These are phyloP conservation scores for Suillus alpinus DNA, from an alignment of 768 basidiomycete species.

Conservation along the genomic window DNA sequence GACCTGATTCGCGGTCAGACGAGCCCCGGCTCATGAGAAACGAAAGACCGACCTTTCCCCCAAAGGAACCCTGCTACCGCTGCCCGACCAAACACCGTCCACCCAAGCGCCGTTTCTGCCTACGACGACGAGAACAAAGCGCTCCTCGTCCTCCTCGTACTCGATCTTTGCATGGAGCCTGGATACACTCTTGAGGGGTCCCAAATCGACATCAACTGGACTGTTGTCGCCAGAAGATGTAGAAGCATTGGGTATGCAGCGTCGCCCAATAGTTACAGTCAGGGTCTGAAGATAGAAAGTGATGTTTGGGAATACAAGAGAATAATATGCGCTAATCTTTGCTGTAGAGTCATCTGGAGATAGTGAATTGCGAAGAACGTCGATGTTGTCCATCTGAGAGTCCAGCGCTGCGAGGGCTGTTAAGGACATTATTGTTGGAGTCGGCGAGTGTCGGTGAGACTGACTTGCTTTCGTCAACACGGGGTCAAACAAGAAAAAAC, in stretches of 20 bases:
- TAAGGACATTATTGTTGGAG: constrained; percentile 21
- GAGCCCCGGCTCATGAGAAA: background rate
- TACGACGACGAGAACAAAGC: constrained; percentile 85
- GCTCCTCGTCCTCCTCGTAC: constrained; percentile 86
- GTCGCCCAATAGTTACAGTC: constrained; percentile 88
- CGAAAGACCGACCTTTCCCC: constrained; percentile 64
- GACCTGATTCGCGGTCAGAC: constrained; percentile 51
- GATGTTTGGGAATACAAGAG: constrained; percentile 90
- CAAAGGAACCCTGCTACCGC: constrained; percentile 82
- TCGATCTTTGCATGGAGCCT: constrained; percentile 94
- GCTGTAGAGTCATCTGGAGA: constrained; percentile 41
- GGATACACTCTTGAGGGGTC: constrained; percentile 96
- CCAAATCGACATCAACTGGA: constrained; percentile 87
- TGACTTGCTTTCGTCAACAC: constrained; percentile 3
- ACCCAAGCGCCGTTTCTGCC: constrained; percentile 99
- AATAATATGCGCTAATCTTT: constrained; percentile 91
- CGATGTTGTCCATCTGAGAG: background rate
- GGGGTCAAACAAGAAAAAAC: constrained; percentile 10
- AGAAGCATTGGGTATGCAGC: constrained; percentile 62
- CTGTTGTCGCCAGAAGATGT: constrained; percentile 49
- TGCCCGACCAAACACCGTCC: constrained; percentile 92
- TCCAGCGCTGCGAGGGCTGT: constrained; percentile 1
- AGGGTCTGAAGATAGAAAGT: constrained; percentile 98
- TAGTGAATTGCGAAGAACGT: background rate
- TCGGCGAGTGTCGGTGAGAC: constrained; percentile 4